Percentiles rank a stretch among this genome's conserved stretches.
Evolutionary conservation across 805 yeast species (phyloP).

Genomic region (Millerozyma miso): DNA sequence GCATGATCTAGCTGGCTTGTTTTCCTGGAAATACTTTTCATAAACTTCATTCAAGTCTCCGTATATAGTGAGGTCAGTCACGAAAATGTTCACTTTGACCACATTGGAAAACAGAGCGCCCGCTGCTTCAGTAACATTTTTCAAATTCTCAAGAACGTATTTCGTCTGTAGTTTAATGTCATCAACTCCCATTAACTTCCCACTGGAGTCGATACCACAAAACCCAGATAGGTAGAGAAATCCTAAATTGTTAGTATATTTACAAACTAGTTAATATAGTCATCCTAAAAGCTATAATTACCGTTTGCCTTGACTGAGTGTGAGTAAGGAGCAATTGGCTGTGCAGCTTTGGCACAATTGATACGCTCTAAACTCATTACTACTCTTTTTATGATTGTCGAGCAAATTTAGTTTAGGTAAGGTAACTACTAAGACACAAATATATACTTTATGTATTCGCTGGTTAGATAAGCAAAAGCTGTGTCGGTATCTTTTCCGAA

Average conservation of each 20-base stretch:
- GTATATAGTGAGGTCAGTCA: conserved; percentile 1
- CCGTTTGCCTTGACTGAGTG: conserved; percentile 4
- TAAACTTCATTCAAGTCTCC: conserved; percentile 2
- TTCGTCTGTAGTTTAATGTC: conserved; percentile 2
- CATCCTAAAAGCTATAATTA: not conserved
- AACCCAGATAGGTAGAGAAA: conserved; percentile 3
- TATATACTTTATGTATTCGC: not conserved
- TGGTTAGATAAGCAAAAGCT: not conserved
- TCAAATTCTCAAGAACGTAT: conserved; percentile 1
- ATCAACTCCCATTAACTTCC: conserved; percentile 1
- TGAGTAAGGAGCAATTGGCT: conserved; percentile 3
- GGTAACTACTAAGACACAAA: no score
- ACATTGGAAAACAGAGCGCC: conserved; percentile 1
- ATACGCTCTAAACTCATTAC: not conserved
- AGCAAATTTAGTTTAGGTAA: no score
- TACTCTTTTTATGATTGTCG: no score
- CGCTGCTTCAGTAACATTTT: conserved; percentile 2
- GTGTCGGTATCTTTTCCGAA: not conserved
- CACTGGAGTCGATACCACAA: conserved; percentile 2
- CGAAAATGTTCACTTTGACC: conserved; percentile 2
- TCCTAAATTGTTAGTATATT: conserved; percentile 1
- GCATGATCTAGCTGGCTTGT: conserved; percentile 3
- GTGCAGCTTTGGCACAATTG: conserved; percentile 1
- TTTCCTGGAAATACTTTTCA: not conserved
- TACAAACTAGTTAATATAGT: not conserved